Evolutionary conservation across 2,329 filamentous ascomycete species (phyloP).

Genomic region (Periglandula ipomoeae): DNA sequence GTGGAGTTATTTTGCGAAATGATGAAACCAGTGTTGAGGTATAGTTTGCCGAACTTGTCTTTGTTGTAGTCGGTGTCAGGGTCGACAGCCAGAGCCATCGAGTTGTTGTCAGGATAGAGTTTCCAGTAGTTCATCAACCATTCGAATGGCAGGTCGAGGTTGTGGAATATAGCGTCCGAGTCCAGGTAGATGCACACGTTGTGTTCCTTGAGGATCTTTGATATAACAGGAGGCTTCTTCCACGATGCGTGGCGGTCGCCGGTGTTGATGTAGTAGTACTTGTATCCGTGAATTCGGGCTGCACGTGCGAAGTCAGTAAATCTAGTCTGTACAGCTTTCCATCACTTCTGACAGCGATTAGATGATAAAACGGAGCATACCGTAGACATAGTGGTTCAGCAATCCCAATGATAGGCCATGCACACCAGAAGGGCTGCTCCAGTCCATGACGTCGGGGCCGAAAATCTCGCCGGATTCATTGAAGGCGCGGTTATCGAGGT

Average conservation of each 20-base stretch:
- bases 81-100: constrained; percentile 32
- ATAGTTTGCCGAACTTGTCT: constrained; percentile 30
- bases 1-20: constrained; percentile 40
- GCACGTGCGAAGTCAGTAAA: background rate
- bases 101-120: constrained; percentile 28
- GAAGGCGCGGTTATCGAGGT: constrained; percentile 34
- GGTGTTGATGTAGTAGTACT: constrained; percentile 35
- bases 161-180: constrained; percentile 34
- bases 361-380: constrained; percentile 15
- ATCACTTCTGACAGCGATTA: too few relatives aligned
- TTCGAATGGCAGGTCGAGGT: constrained; percentile 34
- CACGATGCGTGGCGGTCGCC: constrained; percentile 34
- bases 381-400: constrained; percentile 35
- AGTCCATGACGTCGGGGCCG: constrained; percentile 23
- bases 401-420: constrained; percentile 31
- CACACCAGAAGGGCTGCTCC: constrained; percentile 22
- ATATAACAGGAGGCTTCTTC: constrained; percentile 35
- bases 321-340: background rate
- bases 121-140: constrained; percentile 40
- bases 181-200: constrained; percentile 35
- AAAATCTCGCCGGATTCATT: constrained; percentile 27
- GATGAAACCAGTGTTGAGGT: constrained; percentile 45
- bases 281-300: constrained; percentile 38
- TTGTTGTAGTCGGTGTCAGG: constrained; percentile 28
- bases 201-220: constrained; percentile 33